Evolutionary conservation across 768 basidiomycete species (phyloP), one percentile per base, ranked within the genome.

Genomic region (Mycena alexandri): DNA sequence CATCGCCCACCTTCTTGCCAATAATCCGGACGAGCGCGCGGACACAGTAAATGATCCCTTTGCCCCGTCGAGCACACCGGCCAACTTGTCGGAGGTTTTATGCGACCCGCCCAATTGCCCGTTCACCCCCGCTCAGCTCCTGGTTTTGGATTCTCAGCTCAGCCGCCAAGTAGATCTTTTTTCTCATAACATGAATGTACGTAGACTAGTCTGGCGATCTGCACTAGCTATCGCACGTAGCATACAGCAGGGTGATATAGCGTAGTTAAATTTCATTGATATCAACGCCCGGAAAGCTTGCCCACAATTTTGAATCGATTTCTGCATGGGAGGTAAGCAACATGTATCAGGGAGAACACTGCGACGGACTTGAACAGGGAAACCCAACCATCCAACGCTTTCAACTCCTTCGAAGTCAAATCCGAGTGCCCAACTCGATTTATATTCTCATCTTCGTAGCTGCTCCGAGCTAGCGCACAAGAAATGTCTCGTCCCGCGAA

Each of bases 1-100:
- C 12, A 50, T 67, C 41, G 52, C 34, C 25, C 65, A 70, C 34
- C 44, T 56, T 5, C 34, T 42, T 19, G 41, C 53, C 14, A 53
- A 70, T 51, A 70, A 70, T 44, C 58, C 50, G 5, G 17, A 67
- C 11, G 65, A 59, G 33, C 44, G 25, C 22, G 8, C 22, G 2
- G 42, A 43, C 5, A 5, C 42, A 7, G 11, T 42, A 19, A 10
- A 24, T 22, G 41, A 66, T 61, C 65, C 68, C 10, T 65, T 65
- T 34, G 54, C 22, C 11, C 33, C 63, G 5, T 25, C 36, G 3
- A 43, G 41, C 38, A 43, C 21, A 7, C 54, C 54, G 12, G 21
- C 36, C 21, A 56, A 33, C n/a, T n/a, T n/a, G n/a, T n/a, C n/a
- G n/a, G n/a, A n/a, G n/a, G n/a, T n/a, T n/a, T n/a, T n/a, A n/a